Conservation (phyloP, 257 asterid species). For the Lycium ferocissimum region DNA sequence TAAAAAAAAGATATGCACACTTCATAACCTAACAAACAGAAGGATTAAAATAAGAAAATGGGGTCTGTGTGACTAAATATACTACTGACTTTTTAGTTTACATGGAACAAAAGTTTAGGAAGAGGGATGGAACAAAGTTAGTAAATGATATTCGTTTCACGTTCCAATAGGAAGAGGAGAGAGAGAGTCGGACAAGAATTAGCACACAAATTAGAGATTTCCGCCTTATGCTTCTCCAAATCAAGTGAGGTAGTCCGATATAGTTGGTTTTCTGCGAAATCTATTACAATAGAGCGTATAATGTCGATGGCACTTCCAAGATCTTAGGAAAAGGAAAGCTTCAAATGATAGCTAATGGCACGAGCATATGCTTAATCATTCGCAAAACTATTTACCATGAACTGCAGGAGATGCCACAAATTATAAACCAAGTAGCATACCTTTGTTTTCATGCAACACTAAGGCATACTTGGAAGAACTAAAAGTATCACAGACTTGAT, state of each 20-base stretch:
- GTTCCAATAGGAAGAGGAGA: neutral
- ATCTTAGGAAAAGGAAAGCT: neutral
- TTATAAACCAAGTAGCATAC: neutral
- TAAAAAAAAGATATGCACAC: neutral
- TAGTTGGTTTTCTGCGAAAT: neutral
- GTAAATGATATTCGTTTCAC: neutral
- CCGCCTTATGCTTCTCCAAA: neutral
- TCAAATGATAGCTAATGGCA: neutral
- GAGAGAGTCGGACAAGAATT: neutral
- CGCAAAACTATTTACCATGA: neutral
- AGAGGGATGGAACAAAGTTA: too few relatives aligned
- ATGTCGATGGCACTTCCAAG: neutral
- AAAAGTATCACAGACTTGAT: neutral
- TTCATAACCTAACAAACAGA: neutral
- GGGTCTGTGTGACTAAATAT: neutral
- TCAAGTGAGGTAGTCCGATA: neutral
- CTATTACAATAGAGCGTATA: neutral
- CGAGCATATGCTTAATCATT: constrained; percentile 20
- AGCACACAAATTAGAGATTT: neutral
- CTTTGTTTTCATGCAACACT: neutral
- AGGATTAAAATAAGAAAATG: neutral
- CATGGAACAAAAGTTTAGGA: constrained; percentile 26
- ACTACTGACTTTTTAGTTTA: neutral
- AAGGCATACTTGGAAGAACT: constrained; percentile 8
- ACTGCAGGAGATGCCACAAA: constrained; percentile 5